Percentiles rank a stretch among this genome's conserved stretches.
Evolutionary conservation across 768 basidiomycete genomes (phyloP).

Genomic region (Calocybe gangraenosa): DNA sequence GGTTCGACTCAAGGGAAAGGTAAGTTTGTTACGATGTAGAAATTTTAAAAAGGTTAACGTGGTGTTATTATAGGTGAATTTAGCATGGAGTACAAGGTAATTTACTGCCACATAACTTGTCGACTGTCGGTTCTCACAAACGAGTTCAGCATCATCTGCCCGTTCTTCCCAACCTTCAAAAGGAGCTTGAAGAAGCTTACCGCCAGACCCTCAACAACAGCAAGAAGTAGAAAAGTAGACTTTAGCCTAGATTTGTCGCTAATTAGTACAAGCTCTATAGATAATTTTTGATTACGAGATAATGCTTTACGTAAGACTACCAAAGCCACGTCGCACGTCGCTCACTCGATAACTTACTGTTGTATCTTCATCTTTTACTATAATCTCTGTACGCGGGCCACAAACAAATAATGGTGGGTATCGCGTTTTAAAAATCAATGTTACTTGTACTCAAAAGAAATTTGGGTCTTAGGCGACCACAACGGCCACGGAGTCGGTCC

Average conservation of each 20-base stretch:
- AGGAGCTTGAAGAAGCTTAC: constrained; percentile 84
- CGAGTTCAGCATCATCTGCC: constrained; percentile 63
- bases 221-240: constrained; percentile 55
- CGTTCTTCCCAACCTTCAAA: constrained; percentile 82
- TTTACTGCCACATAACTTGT: constrained; percentile 6
- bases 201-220: constrained; percentile 65
- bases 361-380: constrained; percentile 1
- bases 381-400: not conserved
- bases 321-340: constrained; percentile 2
- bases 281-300: not conserved
- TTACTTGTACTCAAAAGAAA: not conserved
- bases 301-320: not conserved
- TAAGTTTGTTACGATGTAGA: constrained; percentile 7
- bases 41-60: not conserved
- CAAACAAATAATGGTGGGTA: constrained; percentile 11
- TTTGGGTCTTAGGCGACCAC: constrained; percentile 39
- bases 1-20: constrained; percentile 97
- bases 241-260: constrained; percentile 8
- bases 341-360: not conserved
- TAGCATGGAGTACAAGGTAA: constrained; percentile 75
- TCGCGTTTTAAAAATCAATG: not conserved
- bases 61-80: constrained; percentile 51
- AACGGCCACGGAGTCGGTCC: constrained; percentile 63
- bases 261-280: not conserved
- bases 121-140: constrained; percentile 1